Percentiles rank a stretch among this genome's conserved stretches.
Conservation (phyloP, 345 rosid genomes). For the Trapa incisa region DNA sequence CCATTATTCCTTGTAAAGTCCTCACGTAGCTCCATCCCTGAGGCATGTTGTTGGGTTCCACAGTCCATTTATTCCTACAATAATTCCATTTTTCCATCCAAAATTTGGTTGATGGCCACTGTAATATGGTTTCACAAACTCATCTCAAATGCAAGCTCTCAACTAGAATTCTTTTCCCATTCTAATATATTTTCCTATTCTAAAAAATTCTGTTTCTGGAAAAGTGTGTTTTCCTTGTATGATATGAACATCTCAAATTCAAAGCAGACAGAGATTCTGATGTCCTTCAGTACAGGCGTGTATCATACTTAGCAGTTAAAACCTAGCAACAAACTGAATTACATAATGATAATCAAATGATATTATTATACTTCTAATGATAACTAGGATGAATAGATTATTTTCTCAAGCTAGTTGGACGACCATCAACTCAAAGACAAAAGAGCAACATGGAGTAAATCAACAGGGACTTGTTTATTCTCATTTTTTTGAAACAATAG, state of each 20-base stretch:
- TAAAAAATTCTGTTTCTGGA: neutral
- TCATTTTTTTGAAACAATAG: neutral
- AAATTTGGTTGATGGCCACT: neutral
- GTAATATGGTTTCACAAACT: neutral
- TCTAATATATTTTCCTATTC: neutral
- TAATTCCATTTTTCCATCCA: neutral
- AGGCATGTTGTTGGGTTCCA: neutral
- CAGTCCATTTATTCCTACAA: conserved; percentile 1
- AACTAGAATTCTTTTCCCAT: neutral
- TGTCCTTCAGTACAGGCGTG: neutral
- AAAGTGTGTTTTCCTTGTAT: neutral
- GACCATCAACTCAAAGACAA: neutral
- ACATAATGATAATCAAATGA: neutral
- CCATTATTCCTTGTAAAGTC: neutral
- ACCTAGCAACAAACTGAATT: neutral
- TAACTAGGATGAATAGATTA: neutral
- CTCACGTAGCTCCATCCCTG: neutral
- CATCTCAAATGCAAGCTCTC: neutral
- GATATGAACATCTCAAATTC: neutral
- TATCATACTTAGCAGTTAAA: neutral
- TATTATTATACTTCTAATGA: neutral
- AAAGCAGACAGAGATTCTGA: neutral
- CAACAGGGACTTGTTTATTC: neutral
- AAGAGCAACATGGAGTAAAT: neutral
- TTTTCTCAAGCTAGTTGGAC: neutral